phyloP scores from a whole-genome alignment of 192 early-diverging fungal genomes.

The Podochytrium sp. region DNA sequence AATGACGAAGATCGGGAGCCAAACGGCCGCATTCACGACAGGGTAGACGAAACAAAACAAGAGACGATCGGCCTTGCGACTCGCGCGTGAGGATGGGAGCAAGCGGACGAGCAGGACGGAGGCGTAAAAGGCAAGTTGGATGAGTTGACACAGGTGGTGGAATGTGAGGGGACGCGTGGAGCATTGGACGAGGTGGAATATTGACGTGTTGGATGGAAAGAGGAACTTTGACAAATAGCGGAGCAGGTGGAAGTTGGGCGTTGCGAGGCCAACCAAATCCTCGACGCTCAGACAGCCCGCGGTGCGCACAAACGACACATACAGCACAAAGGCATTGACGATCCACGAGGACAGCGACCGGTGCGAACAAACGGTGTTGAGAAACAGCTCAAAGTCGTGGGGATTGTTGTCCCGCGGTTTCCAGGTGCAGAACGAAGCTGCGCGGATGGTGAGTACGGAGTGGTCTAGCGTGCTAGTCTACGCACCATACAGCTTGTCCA shows the following conservation, averaged over 20 bases:
- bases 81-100: neutral
- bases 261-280: neutral
- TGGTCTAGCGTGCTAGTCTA: neutral
- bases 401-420: neutral
- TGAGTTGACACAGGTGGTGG: neutral
- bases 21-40: slow-evolving; percentile 12
- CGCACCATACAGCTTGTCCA: neutral
- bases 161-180: slow-evolving; percentile 12
- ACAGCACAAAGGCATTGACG: neutral
- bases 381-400: neutral
- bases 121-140: slow-evolving; percentile 11
- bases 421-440: neutral
- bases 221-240: neutral
- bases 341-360: neutral
- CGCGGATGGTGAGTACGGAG: neutral
- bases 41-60: neutral
- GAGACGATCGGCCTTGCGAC: slow-evolving; percentile 5
- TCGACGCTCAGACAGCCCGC: neutral
- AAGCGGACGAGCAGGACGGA: neutral
- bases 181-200: neutral
- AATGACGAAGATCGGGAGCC: slow-evolving; percentile 9
- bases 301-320: neutral
- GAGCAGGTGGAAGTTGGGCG: neutral
- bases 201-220: neutral
- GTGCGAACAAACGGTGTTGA: neutral